Evolutionary conservation across 163 green algal species (phyloP).

Genomic region (Dunaliella salina): DNA sequence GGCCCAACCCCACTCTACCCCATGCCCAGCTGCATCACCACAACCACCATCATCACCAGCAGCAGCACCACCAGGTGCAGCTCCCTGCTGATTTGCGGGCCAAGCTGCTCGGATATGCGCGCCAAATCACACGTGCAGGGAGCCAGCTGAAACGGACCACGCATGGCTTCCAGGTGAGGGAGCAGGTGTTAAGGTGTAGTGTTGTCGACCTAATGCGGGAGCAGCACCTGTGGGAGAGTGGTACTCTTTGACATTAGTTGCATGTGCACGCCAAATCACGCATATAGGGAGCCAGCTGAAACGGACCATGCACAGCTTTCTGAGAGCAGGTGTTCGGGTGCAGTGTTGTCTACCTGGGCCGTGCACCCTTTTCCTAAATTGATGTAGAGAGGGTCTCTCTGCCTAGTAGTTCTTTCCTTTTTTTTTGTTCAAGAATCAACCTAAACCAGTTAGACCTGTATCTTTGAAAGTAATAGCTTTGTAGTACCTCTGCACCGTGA

Average conservation of each 20-base stretch:
- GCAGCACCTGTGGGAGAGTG: not conserved
- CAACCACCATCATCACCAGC: no score
- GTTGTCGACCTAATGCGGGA: not conserved
- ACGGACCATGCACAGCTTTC: not conserved
- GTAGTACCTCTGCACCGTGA: no score
- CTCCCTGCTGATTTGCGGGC: not conserved
- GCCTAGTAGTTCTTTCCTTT: no score
- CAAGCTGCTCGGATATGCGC: conserved; percentile 19
- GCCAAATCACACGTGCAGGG: conserved; percentile 10
- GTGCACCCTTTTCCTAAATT: no score
- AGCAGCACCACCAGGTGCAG: not conserved
- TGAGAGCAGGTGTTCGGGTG: not conserved
- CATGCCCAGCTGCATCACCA: no score
- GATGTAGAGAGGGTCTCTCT: no score
- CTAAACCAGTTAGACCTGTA: no score
- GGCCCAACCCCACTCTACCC: no score
- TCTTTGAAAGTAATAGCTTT: no score
- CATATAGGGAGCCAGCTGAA: no score
- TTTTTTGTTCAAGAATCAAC: no score
- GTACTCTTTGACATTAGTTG: not conserved
- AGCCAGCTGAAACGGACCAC: conserved; percentile 21
- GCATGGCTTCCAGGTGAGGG: conserved; percentile 13
- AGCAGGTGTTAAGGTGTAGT: not conserved
- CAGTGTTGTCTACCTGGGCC: no score
- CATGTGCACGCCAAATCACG: not conserved